Evolutionary conservation across 140 eudicot genomes (phyloP).

Genomic region (Flaveria floridana): DNA sequence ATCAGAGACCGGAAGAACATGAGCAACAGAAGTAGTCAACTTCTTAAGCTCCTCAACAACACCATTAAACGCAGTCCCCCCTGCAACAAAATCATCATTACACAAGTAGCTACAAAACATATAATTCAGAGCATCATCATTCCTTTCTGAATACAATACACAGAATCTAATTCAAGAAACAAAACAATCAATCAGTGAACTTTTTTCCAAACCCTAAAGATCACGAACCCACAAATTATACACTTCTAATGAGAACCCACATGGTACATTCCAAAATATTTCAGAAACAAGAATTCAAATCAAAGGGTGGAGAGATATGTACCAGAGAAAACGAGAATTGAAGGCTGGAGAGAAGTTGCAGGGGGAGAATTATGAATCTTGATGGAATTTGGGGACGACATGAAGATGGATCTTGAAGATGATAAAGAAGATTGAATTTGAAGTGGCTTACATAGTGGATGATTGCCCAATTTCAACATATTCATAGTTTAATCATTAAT

Average conservation of each 20-base stretch:
- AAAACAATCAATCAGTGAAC: not conserved
- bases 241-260: not conserved
- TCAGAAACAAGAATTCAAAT: not conserved
- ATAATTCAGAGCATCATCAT: no score
- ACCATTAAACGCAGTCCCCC: slow-evolving; percentile 98
- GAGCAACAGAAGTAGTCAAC: slow-evolving; percentile 86
- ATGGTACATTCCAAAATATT: not conserved
- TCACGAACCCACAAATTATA: not conserved
- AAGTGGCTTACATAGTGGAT: not conserved
- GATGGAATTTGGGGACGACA: not conserved
- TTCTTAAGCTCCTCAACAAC: slow-evolving; percentile 94
- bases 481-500: not conserved
- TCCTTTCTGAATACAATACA: no score
- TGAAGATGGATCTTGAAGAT: not conserved
- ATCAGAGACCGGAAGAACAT: slow-evolving; percentile 98
- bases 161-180: not conserved
- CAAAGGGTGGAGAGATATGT: not conserved
- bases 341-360: not conserved
- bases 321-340: slow-evolving; percentile 2
- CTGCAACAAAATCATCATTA: slow-evolving; percentile 33
- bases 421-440: not conserved
- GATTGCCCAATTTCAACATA: not conserved
- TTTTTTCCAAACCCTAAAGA: not conserved
- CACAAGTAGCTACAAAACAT: not conserved
- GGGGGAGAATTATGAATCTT: not conserved